These are phyloP conservation scores for Serendipita sp. DNA, from an alignment of 768 basidiomycete genomes.

Conservation along the genomic window DNA sequence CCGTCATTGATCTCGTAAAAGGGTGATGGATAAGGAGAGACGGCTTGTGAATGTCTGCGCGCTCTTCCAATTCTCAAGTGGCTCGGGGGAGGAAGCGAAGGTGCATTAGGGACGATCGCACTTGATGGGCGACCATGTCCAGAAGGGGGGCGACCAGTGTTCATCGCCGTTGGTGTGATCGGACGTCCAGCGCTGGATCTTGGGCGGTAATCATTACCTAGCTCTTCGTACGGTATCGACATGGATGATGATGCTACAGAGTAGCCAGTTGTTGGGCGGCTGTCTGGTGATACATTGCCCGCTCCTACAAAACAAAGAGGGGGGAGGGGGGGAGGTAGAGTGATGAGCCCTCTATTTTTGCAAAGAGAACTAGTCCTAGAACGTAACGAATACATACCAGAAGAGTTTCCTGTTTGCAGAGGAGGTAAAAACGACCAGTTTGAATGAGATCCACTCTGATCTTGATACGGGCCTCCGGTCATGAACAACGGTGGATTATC, in stretches of 20 bases:
- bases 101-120: neutral
- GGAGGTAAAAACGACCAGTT: conserved; percentile 8
- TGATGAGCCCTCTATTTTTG: conserved; percentile 41
- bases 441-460: neutral
- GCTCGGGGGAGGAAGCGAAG: neutral
- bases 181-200: neutral
- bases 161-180: conserved; percentile 1
- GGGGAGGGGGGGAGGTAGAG: no score
- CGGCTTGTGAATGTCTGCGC: conserved; percentile 69
- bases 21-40: conserved; percentile 74
- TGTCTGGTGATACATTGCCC: conserved; percentile 49
- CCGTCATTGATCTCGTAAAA: conserved; percentile 29
- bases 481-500: neutral
- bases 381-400: neutral
- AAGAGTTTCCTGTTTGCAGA: neutral
- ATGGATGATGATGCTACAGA: conserved; percentile 54
- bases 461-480: neutral
- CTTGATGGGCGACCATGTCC: conserved; percentile 5
- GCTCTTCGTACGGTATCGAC: conserved; percentile 24
- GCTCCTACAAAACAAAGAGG: neutral
- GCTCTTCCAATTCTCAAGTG: conserved; percentile 40
- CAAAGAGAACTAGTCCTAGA: conserved; percentile 2
- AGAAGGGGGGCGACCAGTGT: neutral
- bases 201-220: conserved; percentile 21
- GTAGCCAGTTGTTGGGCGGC: conserved; percentile 72